Evolutionary conservation across 768 basidiomycete species (phyloP).

Genomic region (Serendipita sp.): DNA sequence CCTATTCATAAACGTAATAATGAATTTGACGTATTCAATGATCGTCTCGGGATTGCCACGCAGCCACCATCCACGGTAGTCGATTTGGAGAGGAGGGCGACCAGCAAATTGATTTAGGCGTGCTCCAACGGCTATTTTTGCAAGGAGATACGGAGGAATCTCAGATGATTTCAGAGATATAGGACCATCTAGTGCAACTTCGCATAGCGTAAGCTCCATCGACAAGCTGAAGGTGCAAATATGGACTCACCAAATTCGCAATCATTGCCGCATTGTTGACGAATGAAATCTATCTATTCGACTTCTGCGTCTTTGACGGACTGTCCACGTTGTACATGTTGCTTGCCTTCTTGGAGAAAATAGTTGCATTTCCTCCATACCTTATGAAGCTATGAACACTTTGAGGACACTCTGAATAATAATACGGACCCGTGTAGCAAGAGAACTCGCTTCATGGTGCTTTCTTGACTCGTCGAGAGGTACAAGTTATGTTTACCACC

Average conservation of each 20-base stretch:
- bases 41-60: conserved; percentile 38
- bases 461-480: neutral
- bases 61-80: conserved; percentile 60
- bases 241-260: conserved; percentile 41
- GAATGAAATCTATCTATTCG: conserved; percentile 38
- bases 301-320: too few relatives aligned
- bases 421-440: conserved; percentile 29
- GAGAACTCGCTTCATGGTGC: neutral
- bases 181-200: conserved; percentile 38
- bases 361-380: conserved; percentile 50
- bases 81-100: conserved; percentile 20
- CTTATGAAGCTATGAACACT: conserved; percentile 14
- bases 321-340: too few relatives aligned
- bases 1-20: conserved; percentile 41
- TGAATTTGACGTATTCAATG: conserved; percentile 35
- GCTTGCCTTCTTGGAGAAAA: conserved; percentile 57
- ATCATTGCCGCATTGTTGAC: conserved; percentile 49
- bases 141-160: conserved; percentile 24
- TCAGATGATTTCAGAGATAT: conserved; percentile 52
- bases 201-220: conserved; percentile 36
- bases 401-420: neutral
- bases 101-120: conserved; percentile 12
- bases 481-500: neutral
- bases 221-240: neutral
- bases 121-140: conserved; percentile 26